A percentile compares a stretch with the other conserved stretches of the same genome.
phyloP scores from a whole-genome alignment of 805 yeast genomes.

The Komagataella kurtzmanii region DNA sequence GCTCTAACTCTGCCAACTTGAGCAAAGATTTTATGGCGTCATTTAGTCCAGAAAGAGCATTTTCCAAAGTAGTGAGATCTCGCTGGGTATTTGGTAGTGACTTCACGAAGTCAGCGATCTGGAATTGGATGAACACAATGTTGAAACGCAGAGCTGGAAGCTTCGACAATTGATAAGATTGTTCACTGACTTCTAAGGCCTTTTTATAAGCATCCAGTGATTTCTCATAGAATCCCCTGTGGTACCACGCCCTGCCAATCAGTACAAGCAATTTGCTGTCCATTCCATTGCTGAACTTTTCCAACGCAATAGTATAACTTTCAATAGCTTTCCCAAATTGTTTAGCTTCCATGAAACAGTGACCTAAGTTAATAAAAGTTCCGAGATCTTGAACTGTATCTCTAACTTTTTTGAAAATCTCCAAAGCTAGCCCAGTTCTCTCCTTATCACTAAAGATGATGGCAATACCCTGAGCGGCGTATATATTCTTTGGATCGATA shows the following conservation, averaged over 20 bases:
- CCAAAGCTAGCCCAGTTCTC: conserved; percentile 64
- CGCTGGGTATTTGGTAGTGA: conserved; percentile 49
- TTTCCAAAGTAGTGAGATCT: conserved; percentile 44
- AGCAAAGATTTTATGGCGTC: conserved; percentile 48
- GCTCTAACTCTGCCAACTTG: conserved; percentile 40
- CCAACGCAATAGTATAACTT: conserved; percentile 69
- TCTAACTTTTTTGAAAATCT: conserved; percentile 75
- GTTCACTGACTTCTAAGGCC: conserved; percentile 48
- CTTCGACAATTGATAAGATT: conserved; percentile 32
- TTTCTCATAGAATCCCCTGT: conserved; percentile 60
- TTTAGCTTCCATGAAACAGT: conserved; percentile 69
- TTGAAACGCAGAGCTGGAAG: conserved; percentile 53
- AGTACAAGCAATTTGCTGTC: conserved; percentile 58
- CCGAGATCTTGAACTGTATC: conserved; percentile 82
- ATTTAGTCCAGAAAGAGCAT: conserved; percentile 40
- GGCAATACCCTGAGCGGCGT: conserved; percentile 97
- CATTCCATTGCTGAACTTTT: conserved; percentile 44
- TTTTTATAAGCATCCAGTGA: conserved; percentile 44
- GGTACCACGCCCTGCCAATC: conserved; percentile 82
- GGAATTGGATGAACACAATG: conserved; percentile 72
- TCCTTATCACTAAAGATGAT: conserved; percentile 82
- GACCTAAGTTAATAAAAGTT: conserved; percentile 77
- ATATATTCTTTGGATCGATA: conserved; percentile 73
- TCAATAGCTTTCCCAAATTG: conserved; percentile 83
- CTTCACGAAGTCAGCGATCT: conserved; percentile 71